Percentiles rank a stretch among this genome's conserved stretches.
These are phyloP conservation scores for Exophiala bonariae DNA, from an alignment of 2,329 filamentous ascomycete genomes.

Conservation along the genomic window DNA sequence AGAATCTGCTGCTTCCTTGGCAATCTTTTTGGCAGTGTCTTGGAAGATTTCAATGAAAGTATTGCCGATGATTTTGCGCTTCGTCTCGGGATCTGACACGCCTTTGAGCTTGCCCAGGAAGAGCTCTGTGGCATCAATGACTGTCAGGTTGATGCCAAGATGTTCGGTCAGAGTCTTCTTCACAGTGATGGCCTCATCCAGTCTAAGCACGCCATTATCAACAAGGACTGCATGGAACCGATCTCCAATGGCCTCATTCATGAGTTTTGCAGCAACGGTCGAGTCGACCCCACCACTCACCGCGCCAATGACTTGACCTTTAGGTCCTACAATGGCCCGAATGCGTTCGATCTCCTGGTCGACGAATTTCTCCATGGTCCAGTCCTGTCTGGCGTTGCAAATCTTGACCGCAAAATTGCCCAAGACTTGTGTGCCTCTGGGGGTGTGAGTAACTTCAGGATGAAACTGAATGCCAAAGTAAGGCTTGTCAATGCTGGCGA, in stretches of 20 bases:
- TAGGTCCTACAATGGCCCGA: slow-evolving; percentile 75
- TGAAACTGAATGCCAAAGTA: slow-evolving; percentile 88
- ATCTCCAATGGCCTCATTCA: slow-evolving; percentile 82
- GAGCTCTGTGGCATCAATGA: slow-evolving; percentile 74
- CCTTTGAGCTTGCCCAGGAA: slow-evolving; percentile 79
- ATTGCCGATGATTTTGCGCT: slow-evolving; percentile 86
- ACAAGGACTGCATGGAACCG: slow-evolving; percentile 83
- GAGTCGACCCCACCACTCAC: slow-evolving; percentile 85
- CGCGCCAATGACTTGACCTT: slow-evolving; percentile 77
- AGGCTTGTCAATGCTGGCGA: slow-evolving; percentile 56
- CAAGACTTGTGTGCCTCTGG: slow-evolving; percentile 68
- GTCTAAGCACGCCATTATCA: slow-evolving; percentile 81
- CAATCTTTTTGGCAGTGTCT: slow-evolving; percentile 72
- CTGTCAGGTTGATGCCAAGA: slow-evolving; percentile 85
- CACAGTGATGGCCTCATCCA: slow-evolving; percentile 81
- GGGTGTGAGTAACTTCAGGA: slow-evolving; percentile 77
- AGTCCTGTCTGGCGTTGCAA: slow-evolving; percentile 73
- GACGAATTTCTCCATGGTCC: slow-evolving; percentile 84
- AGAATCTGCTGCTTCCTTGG: slow-evolving; percentile 67
- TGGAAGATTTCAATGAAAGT: slow-evolving; percentile 85
- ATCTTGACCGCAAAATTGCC: slow-evolving; percentile 83
- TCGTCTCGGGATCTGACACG: slow-evolving; percentile 77
- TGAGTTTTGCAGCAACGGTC: slow-evolving; percentile 82
- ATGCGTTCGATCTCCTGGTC: slow-evolving; percentile 80
- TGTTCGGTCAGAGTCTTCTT: slow-evolving; percentile 75